Evolutionary conservation across 2,329 filamentous ascomycete species (phyloP).

Genomic region (Ascochyta viciae-villosae): DNA sequence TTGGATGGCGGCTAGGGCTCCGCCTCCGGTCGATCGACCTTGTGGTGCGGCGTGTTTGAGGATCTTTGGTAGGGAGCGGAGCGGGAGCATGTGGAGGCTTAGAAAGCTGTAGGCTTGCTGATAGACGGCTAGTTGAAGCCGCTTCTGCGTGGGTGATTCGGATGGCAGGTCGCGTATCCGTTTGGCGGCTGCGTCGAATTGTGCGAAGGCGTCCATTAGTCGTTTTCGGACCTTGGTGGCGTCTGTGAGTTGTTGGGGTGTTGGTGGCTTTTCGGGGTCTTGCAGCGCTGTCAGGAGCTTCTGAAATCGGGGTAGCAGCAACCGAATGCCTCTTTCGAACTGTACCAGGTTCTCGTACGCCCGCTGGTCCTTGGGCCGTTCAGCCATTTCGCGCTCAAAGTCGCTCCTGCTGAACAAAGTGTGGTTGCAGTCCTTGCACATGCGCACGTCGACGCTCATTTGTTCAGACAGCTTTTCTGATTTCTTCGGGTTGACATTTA

Average conservation of each 20-base stretch:
- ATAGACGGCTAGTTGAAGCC: slow-evolving; percentile 82
- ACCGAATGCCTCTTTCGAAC: slow-evolving; percentile 84
- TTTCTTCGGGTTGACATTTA: slow-evolving; percentile 67
- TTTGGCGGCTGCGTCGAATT: slow-evolving; percentile 83
- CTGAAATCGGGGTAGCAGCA: slow-evolving; percentile 85
- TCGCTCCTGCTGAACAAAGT: slow-evolving; percentile 77
- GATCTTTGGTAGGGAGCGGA: slow-evolving; percentile 63
- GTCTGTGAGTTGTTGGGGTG: slow-evolving; percentile 77
- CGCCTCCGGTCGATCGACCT: slow-evolving; percentile 49
- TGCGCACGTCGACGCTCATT: slow-evolving; percentile 80
- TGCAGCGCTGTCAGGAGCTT: slow-evolving; percentile 76
- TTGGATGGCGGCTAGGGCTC: slow-evolving; percentile 66
- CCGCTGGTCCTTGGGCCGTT: slow-evolving; percentile 76
- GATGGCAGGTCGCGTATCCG: slow-evolving; percentile 81
- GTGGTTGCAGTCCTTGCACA: slow-evolving; percentile 87
- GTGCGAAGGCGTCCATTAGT: slow-evolving; percentile 85
- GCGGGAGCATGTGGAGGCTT: slow-evolving; percentile 87
- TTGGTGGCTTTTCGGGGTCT: slow-evolving; percentile 70
- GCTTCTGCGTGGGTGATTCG: slow-evolving; percentile 72
- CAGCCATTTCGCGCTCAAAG: slow-evolving; percentile 72
- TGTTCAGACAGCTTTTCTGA: slow-evolving; percentile 58
- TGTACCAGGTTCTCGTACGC: slow-evolving; percentile 84
- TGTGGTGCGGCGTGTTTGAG: slow-evolving; percentile 64
- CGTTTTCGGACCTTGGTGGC: slow-evolving; percentile 89
- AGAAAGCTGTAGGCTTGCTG: slow-evolving; percentile 82